A percentile compares a stretch with the other conserved stretches of the same genome.
Evolutionary conservation across 345 rosid genomes (phyloP).

Genomic region (Gynandropsis gynandra): DNA sequence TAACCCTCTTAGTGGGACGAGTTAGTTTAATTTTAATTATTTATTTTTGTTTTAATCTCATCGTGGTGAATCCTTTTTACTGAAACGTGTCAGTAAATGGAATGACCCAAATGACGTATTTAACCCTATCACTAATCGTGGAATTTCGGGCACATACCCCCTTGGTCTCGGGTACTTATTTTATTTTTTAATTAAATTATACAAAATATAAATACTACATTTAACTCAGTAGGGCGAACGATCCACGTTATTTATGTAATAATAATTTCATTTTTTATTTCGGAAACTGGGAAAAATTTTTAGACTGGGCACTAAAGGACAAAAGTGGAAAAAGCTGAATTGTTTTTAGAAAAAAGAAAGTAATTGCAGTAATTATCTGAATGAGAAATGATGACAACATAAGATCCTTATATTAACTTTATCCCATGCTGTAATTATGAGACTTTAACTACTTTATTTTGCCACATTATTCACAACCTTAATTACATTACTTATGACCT

Average conservation of each 20-base stretch:
- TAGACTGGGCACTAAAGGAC: slow-evolving; percentile 23
- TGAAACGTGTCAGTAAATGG: slow-evolving; percentile 28
- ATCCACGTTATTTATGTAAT: slow-evolving; percentile 15
- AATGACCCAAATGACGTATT: slow-evolving; percentile 2
- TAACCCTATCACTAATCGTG: slow-evolving; percentile 23
- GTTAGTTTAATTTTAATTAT: background rate
- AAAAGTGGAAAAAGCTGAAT: slow-evolving; percentile 18
- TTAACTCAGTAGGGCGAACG: slow-evolving; percentile 6
- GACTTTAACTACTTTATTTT: slow-evolving; percentile 28
- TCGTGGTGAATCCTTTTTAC: slow-evolving; percentile 27
- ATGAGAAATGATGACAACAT: slow-evolving; percentile 24
- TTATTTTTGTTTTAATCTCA: slow-evolving; percentile 19
- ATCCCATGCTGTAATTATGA: slow-evolving; percentile 32
- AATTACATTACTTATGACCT: slow-evolving; percentile 15
- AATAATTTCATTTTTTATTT: slow-evolving; percentile 10
- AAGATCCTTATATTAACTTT: slow-evolving; percentile 19
- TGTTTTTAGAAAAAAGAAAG: slow-evolving; percentile 16
- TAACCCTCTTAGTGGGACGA: slow-evolving; percentile 17
- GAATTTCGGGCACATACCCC: slow-evolving; percentile 20
- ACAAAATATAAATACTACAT: background rate
- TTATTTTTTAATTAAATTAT: background rate
- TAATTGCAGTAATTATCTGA: slow-evolving; percentile 28
- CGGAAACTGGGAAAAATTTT: slow-evolving; percentile 20
- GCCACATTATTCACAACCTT: slow-evolving; percentile 21
- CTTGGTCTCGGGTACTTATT: background rate